Evolutionary conservation across 257 asterid species (phyloP), one percentile per base, ranked within the genome.

Genomic region (Mentha longifolia): DNA sequence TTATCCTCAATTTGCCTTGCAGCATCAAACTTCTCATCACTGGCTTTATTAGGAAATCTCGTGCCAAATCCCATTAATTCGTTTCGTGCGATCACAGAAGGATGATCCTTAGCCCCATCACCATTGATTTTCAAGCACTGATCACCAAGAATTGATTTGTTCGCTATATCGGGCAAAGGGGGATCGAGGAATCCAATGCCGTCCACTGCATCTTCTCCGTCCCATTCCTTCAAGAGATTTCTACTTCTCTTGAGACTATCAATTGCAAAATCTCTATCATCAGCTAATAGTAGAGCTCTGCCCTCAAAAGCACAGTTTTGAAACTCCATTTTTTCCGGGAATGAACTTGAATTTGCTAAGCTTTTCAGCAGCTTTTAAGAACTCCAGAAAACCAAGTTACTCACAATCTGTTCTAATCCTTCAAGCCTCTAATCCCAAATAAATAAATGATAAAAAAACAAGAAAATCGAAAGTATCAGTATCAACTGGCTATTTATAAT

Each of bases 291-390:
- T 20, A 62, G 73, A 19, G 54, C 58, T 59, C 71, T 70, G 51
- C 72, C 77, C 76, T 77, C 76, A 57, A 71, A 75, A 67, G 13
- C 74, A 78, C 67, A 71, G 64, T 73, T 60, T 30, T 67, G 7
- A 57, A 76, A 71, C 68, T 78, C 83, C 83, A 81, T 81, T 39
- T n/a, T 30, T 62, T 60, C 2, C 13, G 41, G 41, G 62, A 65
- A 61, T 33, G 35, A 49, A 67, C 46, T 61, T 61, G 16, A 52
- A 59, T 57, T 42, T 6, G 8, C 52, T 51, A 13, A 49, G 70
- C 58, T 16, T 11, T 71, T 28, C 54, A 61, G 52, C 61, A 10
- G 42, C 4, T 35, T 3, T 35, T 33, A 20, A 22, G n/a, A 15
- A 17, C 6, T 9, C 5, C 39, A 35, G 47, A 9, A 42, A 42